These are phyloP conservation scores for Cystofilobasidium macerans DNA, from an alignment of 768 basidiomycete genomes.

Conservation along the genomic window DNA sequence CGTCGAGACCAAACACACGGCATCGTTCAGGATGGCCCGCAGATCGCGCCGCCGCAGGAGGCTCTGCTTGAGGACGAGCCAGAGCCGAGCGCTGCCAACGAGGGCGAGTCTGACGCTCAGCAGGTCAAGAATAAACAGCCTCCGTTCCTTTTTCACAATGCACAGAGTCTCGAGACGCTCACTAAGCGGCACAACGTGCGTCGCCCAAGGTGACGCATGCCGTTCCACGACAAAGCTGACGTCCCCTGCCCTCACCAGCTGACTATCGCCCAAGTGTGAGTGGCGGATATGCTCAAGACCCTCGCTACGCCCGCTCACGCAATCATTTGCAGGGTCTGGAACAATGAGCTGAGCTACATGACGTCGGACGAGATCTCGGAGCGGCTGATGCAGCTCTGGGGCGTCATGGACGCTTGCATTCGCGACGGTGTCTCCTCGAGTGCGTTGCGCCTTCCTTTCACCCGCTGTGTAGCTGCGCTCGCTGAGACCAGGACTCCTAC, in stretches of 20 bases:
- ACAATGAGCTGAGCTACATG: conserved; percentile 74
- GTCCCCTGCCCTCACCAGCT: conserved; percentile 44
- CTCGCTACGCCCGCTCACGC: conserved; percentile 31
- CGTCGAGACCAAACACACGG: conserved; percentile 42
- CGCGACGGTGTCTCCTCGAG: conserved; percentile 63
- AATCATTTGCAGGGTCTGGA: conserved; percentile 48
- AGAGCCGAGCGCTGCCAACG: neutral
- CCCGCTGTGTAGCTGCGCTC: neutral
- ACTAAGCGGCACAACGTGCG: conserved; percentile 73
- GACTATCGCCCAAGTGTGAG: conserved; percentile 79
- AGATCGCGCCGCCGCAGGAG: neutral
- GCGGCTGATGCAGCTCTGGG: conserved; percentile 51
- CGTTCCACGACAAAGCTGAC: conserved; percentile 1
- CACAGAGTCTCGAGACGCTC: conserved; percentile 59
- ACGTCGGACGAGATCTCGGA: conserved; percentile 49
- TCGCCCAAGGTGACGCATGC: too few species aligned
- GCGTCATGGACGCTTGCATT: conserved; percentile 87
- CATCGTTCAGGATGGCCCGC: conserved; percentile 49
- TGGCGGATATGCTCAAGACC: conserved; percentile 7
- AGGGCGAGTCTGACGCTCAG: conserved; percentile 27
- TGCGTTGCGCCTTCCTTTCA: neutral
- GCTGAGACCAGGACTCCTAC: neutral
- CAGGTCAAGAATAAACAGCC: conserved; percentile 50
- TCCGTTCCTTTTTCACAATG: conserved; percentile 72
- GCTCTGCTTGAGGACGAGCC: neutral